Evolutionary conservation across 108 stramenopile genomes (phyloP), one percentile per base, ranked within the genome.

Genomic region (Discostella pseudostelligera): DNA sequence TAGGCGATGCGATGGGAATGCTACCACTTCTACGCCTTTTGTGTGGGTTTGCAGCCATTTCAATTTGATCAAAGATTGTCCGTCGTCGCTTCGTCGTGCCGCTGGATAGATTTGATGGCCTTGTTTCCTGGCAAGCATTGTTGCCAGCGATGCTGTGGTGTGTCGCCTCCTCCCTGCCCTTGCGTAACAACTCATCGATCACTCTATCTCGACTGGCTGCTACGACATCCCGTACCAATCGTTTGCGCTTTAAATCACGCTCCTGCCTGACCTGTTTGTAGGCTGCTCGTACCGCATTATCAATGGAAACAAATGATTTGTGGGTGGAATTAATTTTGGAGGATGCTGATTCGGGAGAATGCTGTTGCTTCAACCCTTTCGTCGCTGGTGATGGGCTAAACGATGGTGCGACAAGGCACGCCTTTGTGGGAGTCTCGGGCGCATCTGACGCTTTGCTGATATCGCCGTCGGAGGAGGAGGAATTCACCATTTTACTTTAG

Each of bases 201-300:
- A 62, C 43, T 22, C 20, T 39, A 51, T 70, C 59, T 0, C 59
- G 50, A 46, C 54, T 56, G 25, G 51, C 69, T 17, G 14, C n/a
- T 40, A 70, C 24, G 39, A 46, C 69, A 14, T 21, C 40, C 1
- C 49, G 39, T 17, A 70, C 59, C 42, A 70, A 25, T 5, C 26
- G 39, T 14, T 61, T 49, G 4, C 53, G 13, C 49, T 70, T 44
- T 0, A 17, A 13, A 32, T 58, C 50, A 13, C 53, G n/a, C 4
- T 7, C 17, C 0, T 32, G 14, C 17, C 36, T 55, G 16, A 62
- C 59, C 4, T 54, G 17, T 9, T 26, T 40, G 54, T 62, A 70
- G 8, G 51, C 69, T 5, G n/a, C 40, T 25, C 28, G 16, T 25
- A 70, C 69, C 12, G 57, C 54, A 9, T 36, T 51, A 21, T 62